These are phyloP conservation scores for Hericium rajendrae DNA, from an alignment of 768 basidiomycete species.

Conservation along the genomic window DNA sequence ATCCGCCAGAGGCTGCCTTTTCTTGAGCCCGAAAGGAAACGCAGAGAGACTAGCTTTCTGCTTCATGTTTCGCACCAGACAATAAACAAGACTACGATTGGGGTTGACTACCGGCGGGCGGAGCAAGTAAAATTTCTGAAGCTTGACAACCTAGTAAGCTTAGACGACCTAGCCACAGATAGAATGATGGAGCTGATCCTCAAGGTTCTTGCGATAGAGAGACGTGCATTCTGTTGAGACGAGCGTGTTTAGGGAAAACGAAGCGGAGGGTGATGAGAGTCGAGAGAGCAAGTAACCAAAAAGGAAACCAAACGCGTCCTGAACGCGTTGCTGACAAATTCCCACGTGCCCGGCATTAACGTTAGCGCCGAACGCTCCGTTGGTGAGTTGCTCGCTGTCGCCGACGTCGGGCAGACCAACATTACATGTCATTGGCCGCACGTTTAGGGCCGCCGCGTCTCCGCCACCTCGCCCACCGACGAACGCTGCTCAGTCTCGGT, in stretches of 20 bases:
- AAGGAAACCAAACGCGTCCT: neutral
- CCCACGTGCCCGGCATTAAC: neutral
- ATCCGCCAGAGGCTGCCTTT: conserved; percentile 8
- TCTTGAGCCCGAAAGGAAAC: neutral
- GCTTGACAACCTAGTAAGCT: too few relatives aligned
- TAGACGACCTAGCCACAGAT: too few relatives aligned
- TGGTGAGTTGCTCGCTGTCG: too few relatives aligned
- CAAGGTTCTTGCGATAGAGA: too few relatives aligned
- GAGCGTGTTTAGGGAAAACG: neutral
- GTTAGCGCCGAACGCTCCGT: neutral
- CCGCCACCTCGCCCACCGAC: neutral
- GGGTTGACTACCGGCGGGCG: neutral
- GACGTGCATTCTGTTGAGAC: too few relatives aligned
- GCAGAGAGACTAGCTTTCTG: neutral
- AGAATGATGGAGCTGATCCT: too few relatives aligned
- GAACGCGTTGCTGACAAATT: neutral
- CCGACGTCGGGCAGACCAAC: too few relatives aligned
- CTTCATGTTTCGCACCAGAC: neutral
- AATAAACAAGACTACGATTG: neutral
- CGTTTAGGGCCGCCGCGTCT: neutral
- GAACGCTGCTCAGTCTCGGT: neutral
- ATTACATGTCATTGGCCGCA: neutral
- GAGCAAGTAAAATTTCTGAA: neutral
- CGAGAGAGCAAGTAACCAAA: neutral
- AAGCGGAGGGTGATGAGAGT: neutral